phyloP scores from a whole-genome alignment of 177 flowering plant species.

The Vitis hybrid region DNA sequence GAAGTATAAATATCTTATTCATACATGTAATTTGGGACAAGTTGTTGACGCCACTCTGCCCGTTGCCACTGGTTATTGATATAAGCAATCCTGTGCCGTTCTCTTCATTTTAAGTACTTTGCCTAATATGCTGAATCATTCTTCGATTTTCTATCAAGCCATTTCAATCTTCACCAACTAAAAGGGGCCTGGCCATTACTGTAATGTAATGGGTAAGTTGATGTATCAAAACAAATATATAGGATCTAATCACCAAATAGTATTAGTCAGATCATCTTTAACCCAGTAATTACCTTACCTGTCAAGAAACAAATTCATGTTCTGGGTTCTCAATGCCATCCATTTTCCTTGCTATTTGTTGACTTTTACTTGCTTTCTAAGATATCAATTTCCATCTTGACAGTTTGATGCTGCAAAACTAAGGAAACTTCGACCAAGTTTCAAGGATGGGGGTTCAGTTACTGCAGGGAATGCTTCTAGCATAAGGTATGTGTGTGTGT shows the following conservation, averaged over 20 bases:
- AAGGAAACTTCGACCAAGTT: conserved; percentile 88
- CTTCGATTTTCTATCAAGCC: too few species aligned
- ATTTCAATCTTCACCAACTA: too few species aligned
- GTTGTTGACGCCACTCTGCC: not conserved
- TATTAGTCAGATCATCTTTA: too few species aligned
- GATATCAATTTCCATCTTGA: conserved; percentile 6
- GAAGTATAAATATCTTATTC: not conserved
- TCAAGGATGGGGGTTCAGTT: conserved; percentile 88
- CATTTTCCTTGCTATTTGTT: not conserved
- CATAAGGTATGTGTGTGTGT: conserved; percentile 49
- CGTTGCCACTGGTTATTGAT: not conserved
- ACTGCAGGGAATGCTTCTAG: conserved; percentile 98
- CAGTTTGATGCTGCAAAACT: conserved; percentile 90
- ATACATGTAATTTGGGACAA: not conserved
- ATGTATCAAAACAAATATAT: not conserved
- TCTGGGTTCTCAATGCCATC: not conserved
- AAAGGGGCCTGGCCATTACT: too few species aligned
- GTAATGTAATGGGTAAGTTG: not conserved
- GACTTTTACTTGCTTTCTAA: not conserved
- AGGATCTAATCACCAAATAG: not conserved
- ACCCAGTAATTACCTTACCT: too few species aligned
- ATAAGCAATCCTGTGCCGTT: too few species aligned
- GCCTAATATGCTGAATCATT: too few species aligned
- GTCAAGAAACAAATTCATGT: not conserved
- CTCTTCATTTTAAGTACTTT: too few species aligned